Evolutionary conservation across 1,284 basidiomycete species (phyloP).

Genomic region (Malassezia sp.): DNA sequence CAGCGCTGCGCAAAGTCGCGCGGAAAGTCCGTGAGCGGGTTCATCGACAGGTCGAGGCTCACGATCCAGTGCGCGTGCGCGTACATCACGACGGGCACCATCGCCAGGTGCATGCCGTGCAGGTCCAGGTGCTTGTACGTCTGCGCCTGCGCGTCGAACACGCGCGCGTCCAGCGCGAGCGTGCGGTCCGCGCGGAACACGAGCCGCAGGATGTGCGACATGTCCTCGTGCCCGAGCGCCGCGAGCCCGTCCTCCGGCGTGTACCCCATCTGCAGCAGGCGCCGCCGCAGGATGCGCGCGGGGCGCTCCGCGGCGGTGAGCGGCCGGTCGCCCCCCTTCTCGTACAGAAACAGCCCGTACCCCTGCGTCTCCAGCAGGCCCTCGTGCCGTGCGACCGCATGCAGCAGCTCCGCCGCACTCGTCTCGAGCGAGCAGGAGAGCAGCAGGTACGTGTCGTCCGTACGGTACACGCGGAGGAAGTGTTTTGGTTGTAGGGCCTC

Average conservation of each 20-base stretch:
- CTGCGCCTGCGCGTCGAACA: slow-evolving; percentile 35
- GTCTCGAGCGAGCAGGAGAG: slow-evolving; percentile 58
- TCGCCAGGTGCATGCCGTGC: slow-evolving; percentile 67
- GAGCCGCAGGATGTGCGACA: slow-evolving; percentile 78
- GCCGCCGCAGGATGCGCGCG: slow-evolving; percentile 67
- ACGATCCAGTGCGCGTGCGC: slow-evolving; percentile 74
- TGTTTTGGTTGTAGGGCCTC: slow-evolving; percentile 30
- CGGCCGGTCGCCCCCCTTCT: slow-evolving; percentile 42
- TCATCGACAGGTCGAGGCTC: slow-evolving; percentile 78
- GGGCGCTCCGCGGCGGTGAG: slow-evolving; percentile 63
- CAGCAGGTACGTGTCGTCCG: slow-evolving; percentile 63
- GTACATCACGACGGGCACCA: slow-evolving; percentile 81
- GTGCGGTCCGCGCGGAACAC: slow-evolving; percentile 59
- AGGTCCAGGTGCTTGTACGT: slow-evolving; percentile 72
- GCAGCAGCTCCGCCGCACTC: slow-evolving; percentile 57
- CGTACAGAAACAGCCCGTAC: slow-evolving; percentile 40
- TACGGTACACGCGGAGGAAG: slow-evolving; percentile 63
- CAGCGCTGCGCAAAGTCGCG: slow-evolving; percentile 92
- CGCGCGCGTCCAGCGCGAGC: slow-evolving; percentile 40
- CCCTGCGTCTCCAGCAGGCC: slow-evolving; percentile 21
- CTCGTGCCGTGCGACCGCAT: slow-evolving; percentile 24
- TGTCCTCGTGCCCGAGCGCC: slow-evolving; percentile 66
- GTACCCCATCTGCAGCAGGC: slow-evolving; percentile 83
- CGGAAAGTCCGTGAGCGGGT: slow-evolving; percentile 91
- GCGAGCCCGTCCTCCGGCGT: slow-evolving; percentile 69